Evolutionary conservation across 192 early-diverging fungal genomes (phyloP), one percentile per base, ranked within the genome.

Genomic region (Backusella tarrabulga): DNA sequence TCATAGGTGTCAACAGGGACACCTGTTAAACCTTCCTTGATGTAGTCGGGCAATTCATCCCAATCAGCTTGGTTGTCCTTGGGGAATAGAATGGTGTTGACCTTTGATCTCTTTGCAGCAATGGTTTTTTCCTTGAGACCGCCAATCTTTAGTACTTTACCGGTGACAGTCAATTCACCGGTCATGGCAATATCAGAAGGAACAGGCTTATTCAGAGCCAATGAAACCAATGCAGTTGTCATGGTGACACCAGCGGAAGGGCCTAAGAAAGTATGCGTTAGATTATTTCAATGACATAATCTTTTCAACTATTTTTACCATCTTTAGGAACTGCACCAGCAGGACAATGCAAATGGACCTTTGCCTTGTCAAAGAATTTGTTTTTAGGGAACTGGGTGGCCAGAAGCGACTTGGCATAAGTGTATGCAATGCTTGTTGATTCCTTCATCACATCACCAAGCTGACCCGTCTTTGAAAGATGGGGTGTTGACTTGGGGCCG

Each of bases 381-480:
- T 96, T 98, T 21, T 92, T 88, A 7, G 96, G 95, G 82, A 91
- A 92, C n/a, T 84, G 80, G 17, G 83, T 85, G 42, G 88, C 90
- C 78, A 98, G 76, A 40, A 97, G 83, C 32, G 95, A 90, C 80
- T 95, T 94, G n/a, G 96, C 93, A 86, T 89, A 99, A 1, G 98
- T 98, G 87, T 99, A 99, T 0, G 98, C 96, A 72, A 99, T 96
- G 14, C 90, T 93, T 8, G 93, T 91, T 29, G 93, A 95, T 82
- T 99, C 98, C 87, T 99, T 99, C 97, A 99, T 99, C 38, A 99
- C 98, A 82, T 97, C 97, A 56, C 98, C 98, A 81, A 99, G 87
- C 84, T 99, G 97, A 21, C 97, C 98, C 5, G 98, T 99, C 63
- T 92, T 92, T 71, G 91, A 87, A 68, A 99, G 89, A 9, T 87